phyloP scores from a whole-genome alignment of 352 stramenopile species.

The Blastocystis sp. region DNA sequence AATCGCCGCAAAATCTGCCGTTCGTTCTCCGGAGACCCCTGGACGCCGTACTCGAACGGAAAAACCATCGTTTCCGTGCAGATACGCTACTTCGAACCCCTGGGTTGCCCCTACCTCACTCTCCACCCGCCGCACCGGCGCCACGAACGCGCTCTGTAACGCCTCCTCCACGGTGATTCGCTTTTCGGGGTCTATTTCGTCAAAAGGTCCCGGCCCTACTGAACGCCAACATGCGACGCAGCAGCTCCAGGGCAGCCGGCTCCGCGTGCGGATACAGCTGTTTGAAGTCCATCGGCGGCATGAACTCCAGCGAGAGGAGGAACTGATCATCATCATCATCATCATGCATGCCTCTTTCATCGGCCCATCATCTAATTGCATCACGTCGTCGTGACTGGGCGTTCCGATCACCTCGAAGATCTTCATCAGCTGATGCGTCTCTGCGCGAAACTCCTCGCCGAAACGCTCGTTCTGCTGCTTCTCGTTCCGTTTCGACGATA shows the following conservation, averaged over 20 bases:
- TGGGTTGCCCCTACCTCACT: not conserved
- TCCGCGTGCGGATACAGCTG: slow-evolving; percentile 67
- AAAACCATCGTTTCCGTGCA: slow-evolving; percentile 14
- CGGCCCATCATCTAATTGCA: slow-evolving; percentile 28
- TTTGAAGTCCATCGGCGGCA: slow-evolving; percentile 58
- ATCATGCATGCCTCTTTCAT: slow-evolving; percentile 29
- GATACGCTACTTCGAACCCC: not conserved
- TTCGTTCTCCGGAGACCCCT: not conserved
- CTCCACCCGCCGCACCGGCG: not conserved
- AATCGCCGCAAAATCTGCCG: slow-evolving; percentile 27
- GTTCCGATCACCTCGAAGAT: slow-evolving; percentile 61
- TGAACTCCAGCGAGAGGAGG: slow-evolving; percentile 3
- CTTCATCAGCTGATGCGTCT: slow-evolving; percentile 59
- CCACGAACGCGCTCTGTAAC: slow-evolving; percentile 61
- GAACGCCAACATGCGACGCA: slow-evolving; percentile 75
- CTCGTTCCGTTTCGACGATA: slow-evolving; percentile 31
- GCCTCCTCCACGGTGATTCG: slow-evolving; percentile 89
- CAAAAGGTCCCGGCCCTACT: not conserved
- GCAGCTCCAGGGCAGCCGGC: slow-evolving; percentile 69
- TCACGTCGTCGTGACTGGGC: slow-evolving; percentile 31
- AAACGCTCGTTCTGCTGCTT: slow-evolving; percentile 41
- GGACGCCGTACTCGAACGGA: slow-evolving; percentile 40
- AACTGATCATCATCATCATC: not conserved
- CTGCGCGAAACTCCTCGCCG: slow-evolving; percentile 42
- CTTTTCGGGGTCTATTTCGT: slow-evolving; percentile 75